phyloP scores from a whole-genome alignment of 75 land plant species.

The Pinus tabuliformis region DNA sequence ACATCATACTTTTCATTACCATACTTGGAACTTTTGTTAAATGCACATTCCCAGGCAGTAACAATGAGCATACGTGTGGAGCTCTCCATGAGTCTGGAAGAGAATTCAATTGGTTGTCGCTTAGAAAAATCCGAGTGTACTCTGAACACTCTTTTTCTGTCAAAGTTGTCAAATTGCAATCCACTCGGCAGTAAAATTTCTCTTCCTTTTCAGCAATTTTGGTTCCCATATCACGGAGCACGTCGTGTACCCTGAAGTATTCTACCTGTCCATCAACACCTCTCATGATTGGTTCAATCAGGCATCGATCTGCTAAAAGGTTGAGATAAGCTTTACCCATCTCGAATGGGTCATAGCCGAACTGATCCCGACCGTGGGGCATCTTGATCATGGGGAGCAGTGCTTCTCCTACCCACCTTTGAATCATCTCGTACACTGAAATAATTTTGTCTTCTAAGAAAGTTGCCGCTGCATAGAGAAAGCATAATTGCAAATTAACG shows the following conservation, averaged over 20 bases:
- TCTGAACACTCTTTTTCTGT: not conserved
- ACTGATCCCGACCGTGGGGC: not conserved
- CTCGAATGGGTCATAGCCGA: not conserved
- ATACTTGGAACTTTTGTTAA: not conserved
- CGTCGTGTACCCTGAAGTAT: slow-evolving; percentile 3
- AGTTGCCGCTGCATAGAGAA: no score
- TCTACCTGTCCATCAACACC: not conserved
- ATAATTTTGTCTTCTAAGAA: no score
- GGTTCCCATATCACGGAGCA: not conserved
- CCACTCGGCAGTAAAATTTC: not conserved
- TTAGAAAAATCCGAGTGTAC: not conserved
- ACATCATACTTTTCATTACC: not conserved
- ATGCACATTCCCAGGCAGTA: not conserved
- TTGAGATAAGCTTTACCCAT: not conserved
- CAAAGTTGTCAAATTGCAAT: not conserved
- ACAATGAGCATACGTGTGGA: not conserved
- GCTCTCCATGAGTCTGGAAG: not conserved
- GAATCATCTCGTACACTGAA: no score
- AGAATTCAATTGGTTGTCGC: not conserved
- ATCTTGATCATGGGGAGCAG: not conserved
- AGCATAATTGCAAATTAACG: no score
- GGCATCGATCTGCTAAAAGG: not conserved
- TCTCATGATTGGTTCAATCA: not conserved
- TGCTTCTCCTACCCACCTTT: not conserved
- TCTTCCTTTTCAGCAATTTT: slow-evolving; percentile 3